phyloP scores from a whole-genome alignment of 2,329 filamentous ascomycete genomes.

The Colletotrichum filicis region DNA sequence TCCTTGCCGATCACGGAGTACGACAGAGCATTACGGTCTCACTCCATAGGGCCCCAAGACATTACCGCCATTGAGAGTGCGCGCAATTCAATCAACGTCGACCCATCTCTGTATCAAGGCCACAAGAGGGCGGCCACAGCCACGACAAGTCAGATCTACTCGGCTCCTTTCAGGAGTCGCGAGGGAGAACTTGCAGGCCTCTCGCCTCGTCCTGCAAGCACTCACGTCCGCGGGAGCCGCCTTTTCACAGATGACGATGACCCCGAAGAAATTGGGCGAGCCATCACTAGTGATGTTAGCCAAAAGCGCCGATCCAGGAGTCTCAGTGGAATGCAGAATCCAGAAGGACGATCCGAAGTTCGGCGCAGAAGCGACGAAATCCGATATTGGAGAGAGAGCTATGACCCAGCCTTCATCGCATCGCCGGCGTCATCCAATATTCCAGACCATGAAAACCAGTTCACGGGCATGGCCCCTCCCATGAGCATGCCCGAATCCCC shows the following conservation, averaged over 20 bases:
- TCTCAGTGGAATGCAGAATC: constrained; percentile 51
- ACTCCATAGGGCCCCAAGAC: constrained; percentile 68
- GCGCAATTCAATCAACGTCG: constrained; percentile 63
- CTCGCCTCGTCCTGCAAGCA: constrained; percentile 71
- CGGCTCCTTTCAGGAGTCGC: constrained; percentile 47
- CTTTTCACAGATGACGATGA: constrained; percentile 51
- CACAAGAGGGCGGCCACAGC: constrained; percentile 55
- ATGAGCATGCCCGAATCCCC: constrained; percentile 47
- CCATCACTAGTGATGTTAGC: constrained; percentile 66
- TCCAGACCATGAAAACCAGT: constrained; percentile 50
- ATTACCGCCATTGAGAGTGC: constrained; percentile 63
- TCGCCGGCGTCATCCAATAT: constrained; percentile 63
- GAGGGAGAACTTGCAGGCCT: constrained; percentile 62
- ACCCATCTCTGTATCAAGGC: constrained; percentile 48
- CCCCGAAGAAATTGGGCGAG: constrained; percentile 68
- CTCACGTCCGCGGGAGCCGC: constrained; percentile 61
- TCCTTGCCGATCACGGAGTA: constrained; percentile 71
- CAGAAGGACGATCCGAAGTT: constrained; percentile 15
- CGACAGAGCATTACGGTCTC: constrained; percentile 69
- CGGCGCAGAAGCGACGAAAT: constrained; percentile 72
- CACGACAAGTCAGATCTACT: constrained; percentile 50
- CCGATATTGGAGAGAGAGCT: constrained; percentile 72
- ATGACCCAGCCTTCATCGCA: constrained; percentile 57
- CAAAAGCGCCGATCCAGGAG: constrained; percentile 68
- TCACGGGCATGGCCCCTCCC: constrained; percentile 39